Evolutionary conservation across 2,329 filamentous ascomycete genomes (phyloP).

Genomic region (Penicillium sp.): DNA sequence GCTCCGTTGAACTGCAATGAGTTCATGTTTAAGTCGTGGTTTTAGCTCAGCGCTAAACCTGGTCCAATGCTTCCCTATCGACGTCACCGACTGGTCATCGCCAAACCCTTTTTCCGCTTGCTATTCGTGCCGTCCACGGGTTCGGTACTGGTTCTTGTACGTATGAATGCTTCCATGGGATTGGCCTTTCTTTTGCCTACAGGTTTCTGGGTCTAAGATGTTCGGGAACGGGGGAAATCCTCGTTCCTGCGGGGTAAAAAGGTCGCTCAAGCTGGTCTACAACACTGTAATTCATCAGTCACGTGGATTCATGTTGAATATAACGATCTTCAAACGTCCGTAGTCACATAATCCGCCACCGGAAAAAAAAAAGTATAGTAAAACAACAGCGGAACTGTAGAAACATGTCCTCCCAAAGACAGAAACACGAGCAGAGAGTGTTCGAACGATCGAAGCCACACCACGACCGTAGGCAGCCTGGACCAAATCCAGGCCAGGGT

Average conservation of each 20-base stretch:
- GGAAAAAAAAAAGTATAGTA: constrained; percentile 18
- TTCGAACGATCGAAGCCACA: constrained; percentile 18
- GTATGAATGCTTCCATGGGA: not conserved
- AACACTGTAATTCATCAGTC: constrained; percentile 1
- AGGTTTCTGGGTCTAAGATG: not conserved
- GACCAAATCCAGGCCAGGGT: constrained; percentile 26
- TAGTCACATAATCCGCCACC: constrained; percentile 12
- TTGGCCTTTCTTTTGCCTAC: not conserved
- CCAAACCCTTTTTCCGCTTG: constrained; percentile 3
- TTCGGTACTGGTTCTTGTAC: not conserved
- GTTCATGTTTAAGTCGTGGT: not conserved
- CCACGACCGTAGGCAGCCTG: constrained; percentile 20
- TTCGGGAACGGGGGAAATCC: not conserved
- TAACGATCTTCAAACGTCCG: constrained; percentile 1
- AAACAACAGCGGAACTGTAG: constrained; percentile 22
- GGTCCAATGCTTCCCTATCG: constrained; percentile 12
- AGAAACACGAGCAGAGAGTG: not conserved
- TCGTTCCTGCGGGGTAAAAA: constrained; percentile 17
- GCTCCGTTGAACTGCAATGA: not conserved
- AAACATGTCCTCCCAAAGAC: not conserved
- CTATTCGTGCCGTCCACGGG: not conserved
- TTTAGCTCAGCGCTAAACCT: constrained; percentile 4
- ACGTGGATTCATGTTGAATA: constrained; percentile 18
- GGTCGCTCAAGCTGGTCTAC: constrained; percentile 1
- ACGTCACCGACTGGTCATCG: constrained; percentile 28